phyloP scores from a whole-genome alignment of 2,329 filamentous ascomycete genomes.

The Fusarium oligoseptatum region DNA sequence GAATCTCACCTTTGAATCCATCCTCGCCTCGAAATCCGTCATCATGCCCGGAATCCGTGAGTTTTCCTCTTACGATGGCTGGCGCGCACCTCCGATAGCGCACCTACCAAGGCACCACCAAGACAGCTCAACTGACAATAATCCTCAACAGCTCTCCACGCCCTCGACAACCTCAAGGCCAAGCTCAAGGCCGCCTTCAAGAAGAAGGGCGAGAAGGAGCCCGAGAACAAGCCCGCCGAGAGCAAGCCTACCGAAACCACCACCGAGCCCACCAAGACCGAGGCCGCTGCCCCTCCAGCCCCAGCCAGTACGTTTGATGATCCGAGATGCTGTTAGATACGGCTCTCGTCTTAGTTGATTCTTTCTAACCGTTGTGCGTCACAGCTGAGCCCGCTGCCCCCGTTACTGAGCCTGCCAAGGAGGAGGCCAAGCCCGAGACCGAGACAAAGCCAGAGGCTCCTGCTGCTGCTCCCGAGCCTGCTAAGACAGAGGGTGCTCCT shows the following conservation, averaged over 20 bases:
- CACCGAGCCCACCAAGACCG: constrained; percentile 53
- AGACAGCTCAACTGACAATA: constrained; percentile 8
- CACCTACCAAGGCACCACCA: not conserved
- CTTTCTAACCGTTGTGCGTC: constrained; percentile 23
- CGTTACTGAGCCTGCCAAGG: constrained; percentile 44
- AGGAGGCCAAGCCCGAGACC: constrained; percentile 43
- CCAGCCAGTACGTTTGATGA: constrained; percentile 47
- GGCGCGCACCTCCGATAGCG: not conserved
- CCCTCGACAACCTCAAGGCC: constrained; percentile 67
- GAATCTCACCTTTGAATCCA: not conserved
- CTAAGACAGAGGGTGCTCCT: constrained; percentile 44
- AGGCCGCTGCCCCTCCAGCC: constrained; percentile 49
- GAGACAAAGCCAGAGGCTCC: constrained; percentile 44
- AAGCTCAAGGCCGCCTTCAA: constrained; percentile 68
- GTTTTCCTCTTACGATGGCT: constrained; percentile 45
- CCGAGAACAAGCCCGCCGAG: constrained; percentile 30
- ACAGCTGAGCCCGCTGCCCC: constrained; percentile 43
- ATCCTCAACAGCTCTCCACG: constrained; percentile 60
- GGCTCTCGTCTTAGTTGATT: not conserved
- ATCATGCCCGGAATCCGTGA: constrained; percentile 68
- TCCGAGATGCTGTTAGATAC: constrained; percentile 18
- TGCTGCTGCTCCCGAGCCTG: constrained; percentile 42
- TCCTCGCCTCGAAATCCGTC: constrained; percentile 20
- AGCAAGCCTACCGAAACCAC: constrained; percentile 44
- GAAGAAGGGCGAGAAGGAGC: constrained; percentile 58